phyloP scores from a whole-genome alignment of 2,329 filamentous ascomycete species.

The Pseudonectria buxi region DNA sequence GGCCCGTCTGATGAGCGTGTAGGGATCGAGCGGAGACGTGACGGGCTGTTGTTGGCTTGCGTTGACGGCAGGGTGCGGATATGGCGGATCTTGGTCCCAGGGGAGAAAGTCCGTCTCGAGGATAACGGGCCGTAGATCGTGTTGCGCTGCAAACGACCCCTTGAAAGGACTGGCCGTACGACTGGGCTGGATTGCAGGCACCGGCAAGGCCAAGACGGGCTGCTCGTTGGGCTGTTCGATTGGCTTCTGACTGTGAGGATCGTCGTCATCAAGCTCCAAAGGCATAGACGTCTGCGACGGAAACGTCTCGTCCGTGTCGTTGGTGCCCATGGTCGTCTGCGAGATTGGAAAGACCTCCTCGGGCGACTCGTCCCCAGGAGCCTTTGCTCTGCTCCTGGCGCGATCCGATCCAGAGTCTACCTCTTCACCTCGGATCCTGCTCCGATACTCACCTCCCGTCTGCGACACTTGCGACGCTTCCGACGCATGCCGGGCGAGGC shows the following conservation, averaged over 20 bases:
- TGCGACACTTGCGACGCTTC: slow-evolving; percentile 19
- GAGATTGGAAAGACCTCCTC: slow-evolving; percentile 40
- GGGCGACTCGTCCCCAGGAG: slow-evolving; percentile 22
- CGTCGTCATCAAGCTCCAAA: slow-evolving; percentile 2
- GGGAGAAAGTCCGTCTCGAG: slow-evolving; percentile 54
- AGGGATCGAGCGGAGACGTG: slow-evolving; percentile 45
- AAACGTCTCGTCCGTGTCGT: slow-evolving; percentile 19
- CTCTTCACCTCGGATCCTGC: slow-evolving; percentile 37
- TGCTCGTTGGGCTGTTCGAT: slow-evolving; percentile 4
- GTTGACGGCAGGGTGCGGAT: slow-evolving; percentile 37
- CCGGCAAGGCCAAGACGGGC: slow-evolving; percentile 4
- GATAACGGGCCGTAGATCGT: slow-evolving; percentile 35
- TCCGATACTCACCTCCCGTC: slow-evolving; percentile 35
- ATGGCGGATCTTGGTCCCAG: slow-evolving; percentile 50
- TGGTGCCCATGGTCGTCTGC: slow-evolving; percentile 36
- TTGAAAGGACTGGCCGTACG: slow-evolving; percentile 21
- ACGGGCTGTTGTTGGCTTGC: slow-evolving; percentile 10
- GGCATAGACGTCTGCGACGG: slow-evolving; percentile 26
- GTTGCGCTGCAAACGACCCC: slow-evolving; percentile 23
- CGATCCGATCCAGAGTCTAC: slow-evolving; percentile 20
- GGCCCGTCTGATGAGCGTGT: slow-evolving; percentile 45
- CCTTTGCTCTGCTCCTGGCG: slow-evolving; percentile 1
- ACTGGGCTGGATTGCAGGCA: slow-evolving; percentile 10
- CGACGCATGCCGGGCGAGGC: slow-evolving; percentile 21
- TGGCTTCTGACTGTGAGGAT: slow-evolving; percentile 8